phyloP scores from a whole-genome alignment of 2,329 filamentous ascomycete species.

The Thelonectria rubi region DNA sequence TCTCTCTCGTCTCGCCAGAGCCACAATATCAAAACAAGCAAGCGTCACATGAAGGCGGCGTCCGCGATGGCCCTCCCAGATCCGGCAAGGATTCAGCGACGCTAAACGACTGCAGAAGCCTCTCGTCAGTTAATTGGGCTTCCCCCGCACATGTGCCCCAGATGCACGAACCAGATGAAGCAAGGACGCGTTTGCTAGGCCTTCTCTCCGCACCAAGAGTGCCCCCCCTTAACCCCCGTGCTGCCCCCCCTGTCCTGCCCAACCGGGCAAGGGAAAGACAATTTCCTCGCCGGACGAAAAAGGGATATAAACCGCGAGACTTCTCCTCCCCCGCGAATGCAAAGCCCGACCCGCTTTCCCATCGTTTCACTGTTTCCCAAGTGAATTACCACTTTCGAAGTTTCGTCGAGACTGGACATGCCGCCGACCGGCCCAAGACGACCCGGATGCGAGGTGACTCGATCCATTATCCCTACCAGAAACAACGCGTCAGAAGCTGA shows the following conservation, averaged over 20 bases:
- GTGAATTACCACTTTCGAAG: slow-evolving; percentile 6
- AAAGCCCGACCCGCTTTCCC: slow-evolving; percentile 2
- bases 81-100: slow-evolving; percentile 25
- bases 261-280: slow-evolving; percentile 13
- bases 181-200: slow-evolving; percentile 6
- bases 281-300: slow-evolving; percentile 31
- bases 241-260: slow-evolving; percentile 12
- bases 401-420: slow-evolving; percentile 23
- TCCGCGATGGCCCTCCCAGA: slow-evolving; percentile 6
- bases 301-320: slow-evolving; percentile 34
- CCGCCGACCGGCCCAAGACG: slow-evolving; percentile 29
- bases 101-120: slow-evolving; percentile 4
- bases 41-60: slow-evolving; percentile 9
- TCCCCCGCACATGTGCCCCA: slow-evolving; percentile 18
- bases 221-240: not conserved
- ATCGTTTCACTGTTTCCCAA: not conserved
- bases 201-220: slow-evolving; percentile 22
- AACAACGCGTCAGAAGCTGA: not conserved
- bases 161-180: slow-evolving; percentile 17
- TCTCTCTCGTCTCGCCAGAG: not conserved
- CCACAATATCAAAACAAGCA: not conserved
- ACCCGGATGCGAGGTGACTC: slow-evolving; percentile 30
- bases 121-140: slow-evolving; percentile 1
- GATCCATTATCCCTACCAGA: not conserved
- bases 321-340: slow-evolving; percentile 9